phyloP scores from a whole-genome alignment of 768 basidiomycete species.

The Epithele typhae region DNA sequence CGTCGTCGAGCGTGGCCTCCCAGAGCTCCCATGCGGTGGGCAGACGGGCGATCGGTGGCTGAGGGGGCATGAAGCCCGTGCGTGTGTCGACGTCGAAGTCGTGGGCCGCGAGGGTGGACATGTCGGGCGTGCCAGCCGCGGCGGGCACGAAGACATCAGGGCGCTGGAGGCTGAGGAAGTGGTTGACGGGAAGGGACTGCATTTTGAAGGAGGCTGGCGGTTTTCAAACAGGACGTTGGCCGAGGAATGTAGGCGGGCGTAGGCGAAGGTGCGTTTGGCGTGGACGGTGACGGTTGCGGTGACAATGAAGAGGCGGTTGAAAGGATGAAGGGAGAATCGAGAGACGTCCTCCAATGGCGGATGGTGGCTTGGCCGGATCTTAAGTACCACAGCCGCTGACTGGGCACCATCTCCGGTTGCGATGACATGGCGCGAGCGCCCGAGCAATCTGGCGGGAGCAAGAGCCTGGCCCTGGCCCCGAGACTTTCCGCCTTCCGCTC shows the following conservation, averaged over 20 bases:
- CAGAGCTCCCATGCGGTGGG: slow-evolving; percentile 63
- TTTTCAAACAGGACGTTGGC: neutral
- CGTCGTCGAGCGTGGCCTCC: slow-evolving; percentile 59
- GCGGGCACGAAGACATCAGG: slow-evolving; percentile 25
- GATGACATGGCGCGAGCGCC: too few species aligned
- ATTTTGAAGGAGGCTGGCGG: slow-evolving; percentile 1
- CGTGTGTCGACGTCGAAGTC: slow-evolving; percentile 86
- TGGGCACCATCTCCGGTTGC: too few species aligned
- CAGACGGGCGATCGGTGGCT: slow-evolving; percentile 61
- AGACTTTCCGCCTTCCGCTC: too few species aligned
- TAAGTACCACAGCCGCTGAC: too few species aligned
- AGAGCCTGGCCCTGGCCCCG: too few species aligned
- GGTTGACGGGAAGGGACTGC: slow-evolving; percentile 19
- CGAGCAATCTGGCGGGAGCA: too few species aligned
- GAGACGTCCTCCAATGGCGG: too few species aligned
- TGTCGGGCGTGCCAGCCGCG: slow-evolving; percentile 27
- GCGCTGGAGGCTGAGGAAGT: slow-evolving; percentile 33
- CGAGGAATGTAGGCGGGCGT: neutral
- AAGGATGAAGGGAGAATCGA: too few species aligned
- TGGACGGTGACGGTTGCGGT: neutral
- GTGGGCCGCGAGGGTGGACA: slow-evolving; percentile 34
- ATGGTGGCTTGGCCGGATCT: too few species aligned
- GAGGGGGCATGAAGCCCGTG: slow-evolving; percentile 89
- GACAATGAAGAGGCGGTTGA: too few species aligned
- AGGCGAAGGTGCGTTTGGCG: neutral